Percentiles rank a stretch among this genome's conserved stretches.
phyloP scores from a whole-genome alignment of 2,329 filamentous ascomycete species.

The Phaeosphaeriaceae sp. region DNA sequence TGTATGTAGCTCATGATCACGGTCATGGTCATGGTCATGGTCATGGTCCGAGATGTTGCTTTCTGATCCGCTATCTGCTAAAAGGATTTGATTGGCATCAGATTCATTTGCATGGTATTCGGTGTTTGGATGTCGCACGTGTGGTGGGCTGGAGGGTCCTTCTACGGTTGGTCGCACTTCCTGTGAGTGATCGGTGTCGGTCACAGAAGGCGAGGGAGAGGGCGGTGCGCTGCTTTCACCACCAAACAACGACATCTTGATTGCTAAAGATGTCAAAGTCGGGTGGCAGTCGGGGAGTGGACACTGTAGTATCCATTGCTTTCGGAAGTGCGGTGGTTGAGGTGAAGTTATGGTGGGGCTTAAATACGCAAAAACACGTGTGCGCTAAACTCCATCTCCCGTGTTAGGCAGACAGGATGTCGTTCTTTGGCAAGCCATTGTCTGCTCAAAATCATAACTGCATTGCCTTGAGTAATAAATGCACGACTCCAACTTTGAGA shows the following conservation, averaged over 20 bases:
- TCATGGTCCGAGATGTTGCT: conserved; percentile 15
- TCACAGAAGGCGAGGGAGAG: conserved; percentile 18
- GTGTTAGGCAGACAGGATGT: no score
- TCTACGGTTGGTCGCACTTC: conserved; percentile 5
- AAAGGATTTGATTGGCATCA: conserved; percentile 8
- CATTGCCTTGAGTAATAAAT: neutral
- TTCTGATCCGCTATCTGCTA: conserved; percentile 22
- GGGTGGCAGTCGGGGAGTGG: conserved; percentile 4
- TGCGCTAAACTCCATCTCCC: conserved; percentile 1
- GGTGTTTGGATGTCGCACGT: conserved; percentile 13
- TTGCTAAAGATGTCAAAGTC: conserved; percentile 25
- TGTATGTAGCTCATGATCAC: conserved; percentile 9
- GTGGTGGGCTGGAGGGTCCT: conserved; percentile 10
- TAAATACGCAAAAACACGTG: conserved; percentile 23
- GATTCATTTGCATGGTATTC: neutral
- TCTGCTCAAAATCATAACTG: neutral
- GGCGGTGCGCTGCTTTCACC: conserved; percentile 30
- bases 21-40: no score
- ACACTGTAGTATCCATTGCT: conserved; percentile 6
- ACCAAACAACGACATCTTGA: conserved; percentile 48
- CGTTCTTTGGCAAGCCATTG: no score
- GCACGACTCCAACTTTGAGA: conserved; percentile 1
- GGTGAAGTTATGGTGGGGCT: conserved; percentile 14
- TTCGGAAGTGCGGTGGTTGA: conserved; percentile 8
- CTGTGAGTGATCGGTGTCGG: conserved; percentile 13